phyloP scores from a whole-genome alignment of 2,329 filamentous ascomycete genomes.

The Verticillium klebahnii region DNA sequence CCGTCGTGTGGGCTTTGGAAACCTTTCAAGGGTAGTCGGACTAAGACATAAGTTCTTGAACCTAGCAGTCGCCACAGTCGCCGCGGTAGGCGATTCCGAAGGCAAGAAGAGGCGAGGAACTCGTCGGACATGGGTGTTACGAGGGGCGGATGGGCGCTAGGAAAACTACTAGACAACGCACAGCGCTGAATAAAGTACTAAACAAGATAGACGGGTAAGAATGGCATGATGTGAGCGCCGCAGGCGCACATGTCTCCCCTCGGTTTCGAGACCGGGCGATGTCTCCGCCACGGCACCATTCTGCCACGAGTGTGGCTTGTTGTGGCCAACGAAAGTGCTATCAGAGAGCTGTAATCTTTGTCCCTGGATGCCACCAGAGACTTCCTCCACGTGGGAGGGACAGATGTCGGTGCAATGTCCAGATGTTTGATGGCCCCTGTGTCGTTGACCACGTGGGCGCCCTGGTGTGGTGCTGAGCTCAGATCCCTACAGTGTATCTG shows the following conservation, averaged over 20 bases:
- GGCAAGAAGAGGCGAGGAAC: neutral
- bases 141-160: neutral
- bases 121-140: neutral
- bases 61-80: neutral
- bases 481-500: no score
- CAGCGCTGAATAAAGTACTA: neutral
- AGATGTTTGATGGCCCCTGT: no score
- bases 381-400: no score
- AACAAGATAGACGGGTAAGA: neutral
- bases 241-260: neutral
- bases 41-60: neutral
- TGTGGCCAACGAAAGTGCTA: no score
- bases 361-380: no score
- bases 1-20: no score
- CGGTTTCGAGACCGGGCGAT: neutral
- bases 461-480: no score
- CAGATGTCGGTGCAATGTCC: no score
- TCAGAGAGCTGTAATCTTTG: no score
- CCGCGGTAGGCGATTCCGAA: neutral
- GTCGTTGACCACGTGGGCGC: no score
- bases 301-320: neutral
- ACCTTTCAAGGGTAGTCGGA: no score
- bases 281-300: neutral
- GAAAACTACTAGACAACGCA: neutral
- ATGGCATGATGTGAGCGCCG: neutral